These are phyloP conservation scores for Globisporangium uncinulatum DNA, from an alignment of 352 stramenopile species.

Conservation along the genomic window DNA sequence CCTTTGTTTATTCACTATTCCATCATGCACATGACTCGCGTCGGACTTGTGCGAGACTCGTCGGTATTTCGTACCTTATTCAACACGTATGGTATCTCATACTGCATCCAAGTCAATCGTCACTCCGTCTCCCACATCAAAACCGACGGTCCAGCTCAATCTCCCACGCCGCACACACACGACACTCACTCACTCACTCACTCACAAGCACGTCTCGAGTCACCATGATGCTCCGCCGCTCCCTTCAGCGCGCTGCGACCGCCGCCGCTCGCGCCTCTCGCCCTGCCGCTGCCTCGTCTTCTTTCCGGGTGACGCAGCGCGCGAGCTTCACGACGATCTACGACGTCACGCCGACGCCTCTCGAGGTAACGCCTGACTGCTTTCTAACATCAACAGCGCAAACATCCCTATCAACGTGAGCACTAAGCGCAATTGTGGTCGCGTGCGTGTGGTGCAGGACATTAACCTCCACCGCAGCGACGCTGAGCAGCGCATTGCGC, in stretches of 20 bases:
- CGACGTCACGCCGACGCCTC: constrained; percentile 47
- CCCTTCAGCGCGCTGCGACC: constrained; percentile 19
- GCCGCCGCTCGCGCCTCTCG: constrained; percentile 10
- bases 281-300: constrained; percentile 3
- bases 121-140: neutral
- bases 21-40: too few relatives aligned
- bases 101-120: neutral
- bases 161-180: neutral
- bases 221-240: constrained; percentile 17
- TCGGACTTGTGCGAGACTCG: neutral
- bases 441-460: constrained; percentile 32
- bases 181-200: constrained; percentile 12
- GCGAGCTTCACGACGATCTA: constrained; percentile 65
- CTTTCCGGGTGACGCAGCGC: constrained; percentile 22
- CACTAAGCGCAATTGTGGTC: neutral
- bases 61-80: neutral
- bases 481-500: constrained; percentile 82
- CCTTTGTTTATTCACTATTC: neutral
- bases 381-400: too few relatives aligned
- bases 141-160: constrained; percentile 1
- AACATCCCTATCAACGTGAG: too few relatives aligned
- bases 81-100: neutral
- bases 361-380: constrained; percentile 29
- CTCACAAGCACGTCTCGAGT: constrained; percentile 6
- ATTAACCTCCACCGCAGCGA: constrained; percentile 86